A percentile compares a stretch with the other conserved stretches of the same genome.
Conservation (phyloP, 495 filamentous ascomycete genomes). For the Pyrenula massariospora region DNA sequence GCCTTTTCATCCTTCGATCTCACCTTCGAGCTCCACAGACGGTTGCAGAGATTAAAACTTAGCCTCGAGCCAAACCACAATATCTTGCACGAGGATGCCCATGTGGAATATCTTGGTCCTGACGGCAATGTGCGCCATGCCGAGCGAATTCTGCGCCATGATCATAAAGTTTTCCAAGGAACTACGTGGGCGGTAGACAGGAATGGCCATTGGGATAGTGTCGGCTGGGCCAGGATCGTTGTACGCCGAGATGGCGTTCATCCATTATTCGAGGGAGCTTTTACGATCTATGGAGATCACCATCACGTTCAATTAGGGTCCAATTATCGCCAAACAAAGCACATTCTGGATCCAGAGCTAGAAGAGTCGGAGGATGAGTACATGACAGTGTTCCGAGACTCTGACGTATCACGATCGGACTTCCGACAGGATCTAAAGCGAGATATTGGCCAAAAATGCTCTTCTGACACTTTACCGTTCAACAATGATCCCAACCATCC, state of each 20-base stretch:
- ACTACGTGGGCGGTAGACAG: conserved; percentile 56
- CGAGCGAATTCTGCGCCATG: conserved; percentile 56
- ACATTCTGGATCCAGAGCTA: conserved; percentile 60
- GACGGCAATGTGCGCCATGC: conserved; percentile 51
- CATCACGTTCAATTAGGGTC: conserved; percentile 77
- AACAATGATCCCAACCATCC: conserved; percentile 58
- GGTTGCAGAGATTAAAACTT: conserved; percentile 61
- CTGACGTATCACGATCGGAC: conserved; percentile 49
- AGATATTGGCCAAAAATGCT: conserved; percentile 34
- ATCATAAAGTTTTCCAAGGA: conserved; percentile 78
- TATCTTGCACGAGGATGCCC: conserved; percentile 67
- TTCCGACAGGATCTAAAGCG: conserved; percentile 5
- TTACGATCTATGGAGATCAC: conserved; percentile 65
- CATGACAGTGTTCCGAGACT: conserved; percentile 88
- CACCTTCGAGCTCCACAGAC: conserved; percentile 60
- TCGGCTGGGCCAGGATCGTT: conserved; percentile 77
- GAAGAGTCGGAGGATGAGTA: conserved; percentile 52
- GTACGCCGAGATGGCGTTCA: conserved; percentile 61
- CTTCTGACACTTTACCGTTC: conserved; percentile 56
- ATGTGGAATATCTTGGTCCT: conserved; percentile 53
- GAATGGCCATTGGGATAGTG: conserved; percentile 59
- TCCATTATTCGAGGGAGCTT: conserved; percentile 86
- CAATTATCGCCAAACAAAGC: conserved; percentile 63
- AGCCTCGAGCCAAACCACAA: conserved; percentile 86
- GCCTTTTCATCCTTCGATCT: conserved; percentile 73